Evolutionary conservation across 2,329 filamentous ascomycete genomes (phyloP), one percentile per base, ranked within the genome.

Genomic region (Diaporthe vexans): DNA sequence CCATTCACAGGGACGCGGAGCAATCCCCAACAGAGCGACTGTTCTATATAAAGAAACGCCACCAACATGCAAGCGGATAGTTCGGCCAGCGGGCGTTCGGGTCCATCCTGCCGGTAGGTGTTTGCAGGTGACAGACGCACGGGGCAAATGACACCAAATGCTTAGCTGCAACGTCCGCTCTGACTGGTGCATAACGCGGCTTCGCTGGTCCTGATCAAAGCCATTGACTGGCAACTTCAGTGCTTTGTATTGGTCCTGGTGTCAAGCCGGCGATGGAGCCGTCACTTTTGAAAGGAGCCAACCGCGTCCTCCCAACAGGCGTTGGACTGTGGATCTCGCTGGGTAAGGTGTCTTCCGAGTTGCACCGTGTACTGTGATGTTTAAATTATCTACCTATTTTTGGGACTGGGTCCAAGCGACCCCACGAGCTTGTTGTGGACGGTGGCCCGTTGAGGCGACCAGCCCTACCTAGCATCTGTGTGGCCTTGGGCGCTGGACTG

Each of bases 1-100:
- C 26, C 26, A 15, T 19, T 4, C 26, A 8, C 3, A n/a, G 48
- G 29, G 7, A 24, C 17, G 59, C 59, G 10, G 35, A 37, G 35
- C 29, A 21, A 15, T 17, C 29, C 26, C 61, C 26, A 65, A 52
- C 10, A 37, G 13, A 10, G 33, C 63, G 37, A 13, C 13, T 52
- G 46, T 67, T 67, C 61, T 67, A 67, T 67, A 67, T 52, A 52
- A 67, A 67, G 46, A 51, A 52, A 67, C 63, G 63, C 46, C 21
- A 48, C 17, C 63, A 67, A 29, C 43, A 52, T 9, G 46, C 46
- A 33, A 48, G 40, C 26, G 43, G 26, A 65, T 15, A 40, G 40
- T n/a, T 11, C 26, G 59, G 40, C 40, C 19, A n/a, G 29, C 29
- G 46, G 61, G 46, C 63, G 63, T 37, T 52, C 29, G 63, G 46